These are phyloP conservation scores for Sugiyamaella boreocaroliniensis DNA, from an alignment of 805 yeast genomes.

Conservation along the genomic window DNA sequence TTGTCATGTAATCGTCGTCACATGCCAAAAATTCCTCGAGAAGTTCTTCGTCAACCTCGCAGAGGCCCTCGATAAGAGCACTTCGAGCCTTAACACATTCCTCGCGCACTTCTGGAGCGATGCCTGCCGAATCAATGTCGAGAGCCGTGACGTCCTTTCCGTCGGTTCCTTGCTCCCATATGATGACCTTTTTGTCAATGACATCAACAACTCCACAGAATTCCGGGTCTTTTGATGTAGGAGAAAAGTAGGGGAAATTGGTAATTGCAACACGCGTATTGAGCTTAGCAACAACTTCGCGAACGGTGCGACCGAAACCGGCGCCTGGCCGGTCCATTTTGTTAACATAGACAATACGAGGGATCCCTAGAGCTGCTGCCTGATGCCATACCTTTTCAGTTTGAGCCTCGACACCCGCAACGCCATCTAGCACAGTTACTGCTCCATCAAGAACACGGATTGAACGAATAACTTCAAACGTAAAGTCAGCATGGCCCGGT, in stretches of 20 bases:
- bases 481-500: constrained; percentile 97
- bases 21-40: constrained; percentile 68
- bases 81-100: constrained; percentile 56
- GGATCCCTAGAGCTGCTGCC: constrained; percentile 60
- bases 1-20: constrained; percentile 54
- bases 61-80: constrained; percentile 73
- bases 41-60: constrained; percentile 73
- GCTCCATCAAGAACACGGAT: constrained; percentile 91
- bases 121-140: constrained; percentile 32
- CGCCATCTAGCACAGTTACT: constrained; percentile 86
- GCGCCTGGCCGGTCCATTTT: constrained; percentile 98
- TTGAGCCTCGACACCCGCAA: constrained; percentile 97
- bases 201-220: constrained; percentile 77
- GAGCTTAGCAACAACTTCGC: constrained; percentile 70
- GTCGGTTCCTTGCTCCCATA: constrained; percentile 35
- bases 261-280: constrained; percentile 66
- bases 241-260: constrained; percentile 69
- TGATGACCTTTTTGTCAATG: constrained; percentile 50
- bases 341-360: constrained; percentile 74
- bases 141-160: constrained; percentile 48
- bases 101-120: constrained; percentile 25
- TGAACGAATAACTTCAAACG: constrained; percentile 87
- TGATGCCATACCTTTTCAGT: constrained; percentile 97
- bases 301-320: constrained; percentile 83
- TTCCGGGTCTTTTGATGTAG: constrained; percentile 30